Base-by-base conservation (phyloP, 2,329 filamentous ascomycete genomes). In the Fusarium heterosporum region DNA sequence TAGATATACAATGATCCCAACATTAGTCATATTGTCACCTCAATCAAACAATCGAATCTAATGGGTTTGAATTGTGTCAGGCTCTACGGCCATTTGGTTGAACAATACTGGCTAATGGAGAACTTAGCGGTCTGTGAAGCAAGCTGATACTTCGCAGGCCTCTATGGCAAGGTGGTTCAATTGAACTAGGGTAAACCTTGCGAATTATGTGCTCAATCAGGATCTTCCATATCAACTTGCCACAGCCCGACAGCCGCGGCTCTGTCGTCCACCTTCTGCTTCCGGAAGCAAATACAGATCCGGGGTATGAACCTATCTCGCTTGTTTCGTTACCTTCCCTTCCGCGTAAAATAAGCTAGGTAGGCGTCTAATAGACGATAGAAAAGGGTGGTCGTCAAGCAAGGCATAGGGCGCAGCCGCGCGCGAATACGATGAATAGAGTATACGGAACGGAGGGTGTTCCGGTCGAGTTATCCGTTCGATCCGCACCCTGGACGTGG, bases 201-300 rank as follows among this genome's bases (percentile, higher is more conserved):
- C 51, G 51, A 63, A 63, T n/a, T 22, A 36, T 17, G 42, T 56
- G 34, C 41, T 61, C 41, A 49, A 38, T 43, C 17, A 36, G 39
- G 46, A 43, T 52, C n/a, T 46, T 41, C 55, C 40, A 42, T 41
- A 55, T 60, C 42, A 55, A 55, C 22, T 53, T 48, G 29, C 45
- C 42, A 50, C 41, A 39, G 40, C 55, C 47, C 51, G 43, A 58
- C 39, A 32, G 41, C 41, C 47, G 25, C 29, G 26, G 40, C 32
- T 51, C 32, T 51, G 61, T 30, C 40, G 38, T 54, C 42, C 65
- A 68, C 65, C 65, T 68, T 68, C 65, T 68, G 61, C 65, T 68
- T 68, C 64, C 57, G 65, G 64, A 68, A 68, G 53, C 43, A 41
- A 51, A 45, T 39, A 62, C 46, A 54, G 43, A 56, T 49, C 40